phyloP scores from a whole-genome alignment of 2,329 filamentous ascomycete species.

The Monosporascus sp. region DNA sequence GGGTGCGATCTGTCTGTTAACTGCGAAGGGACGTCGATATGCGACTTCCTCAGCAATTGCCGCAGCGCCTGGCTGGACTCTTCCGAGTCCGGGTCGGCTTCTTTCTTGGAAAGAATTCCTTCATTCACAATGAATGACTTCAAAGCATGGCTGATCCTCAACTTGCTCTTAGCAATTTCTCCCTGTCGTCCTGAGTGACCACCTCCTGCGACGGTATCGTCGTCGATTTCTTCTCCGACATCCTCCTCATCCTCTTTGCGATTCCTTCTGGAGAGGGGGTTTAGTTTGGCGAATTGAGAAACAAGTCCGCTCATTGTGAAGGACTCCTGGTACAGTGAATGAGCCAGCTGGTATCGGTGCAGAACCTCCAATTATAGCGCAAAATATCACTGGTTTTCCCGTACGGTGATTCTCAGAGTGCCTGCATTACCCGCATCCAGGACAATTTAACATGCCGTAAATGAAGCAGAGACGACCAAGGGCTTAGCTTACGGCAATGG shows the following conservation, averaged over 20 bases:
- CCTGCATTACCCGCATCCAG: too few species aligned
- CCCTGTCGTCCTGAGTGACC: slow-evolving; percentile 47
- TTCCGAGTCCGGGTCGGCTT: slow-evolving; percentile 40
- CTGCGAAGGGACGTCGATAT: slow-evolving; percentile 49
- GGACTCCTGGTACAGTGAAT: not conserved
- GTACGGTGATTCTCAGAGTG: too few species aligned
- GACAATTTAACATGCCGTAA: too few species aligned
- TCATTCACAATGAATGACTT: slow-evolving; percentile 50
- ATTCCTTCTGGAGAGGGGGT: slow-evolving; percentile 28
- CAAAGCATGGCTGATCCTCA: slow-evolving; percentile 55
- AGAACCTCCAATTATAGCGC: too few species aligned
- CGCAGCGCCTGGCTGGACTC: slow-evolving; percentile 40
- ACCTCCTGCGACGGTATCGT: slow-evolving; percentile 50
- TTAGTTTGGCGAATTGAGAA: slow-evolving; percentile 30
- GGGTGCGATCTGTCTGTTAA: slow-evolving; percentile 54
- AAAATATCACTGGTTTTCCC: too few species aligned
- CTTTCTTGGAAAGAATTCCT: slow-evolving; percentile 40
- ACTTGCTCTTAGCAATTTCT: slow-evolving; percentile 42
- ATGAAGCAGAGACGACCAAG: too few species aligned
- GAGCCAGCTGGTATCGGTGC: too few species aligned
- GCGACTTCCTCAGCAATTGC: slow-evolving; percentile 48
- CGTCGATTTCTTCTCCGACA: slow-evolving; percentile 45
- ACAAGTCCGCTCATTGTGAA: slow-evolving; percentile 19
- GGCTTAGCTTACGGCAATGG: too few species aligned
- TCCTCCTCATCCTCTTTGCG: slow-evolving; percentile 42